Conservation (phyloP, 2,329 filamentous ascomycete species). For the Diaporthe eres region DNA sequence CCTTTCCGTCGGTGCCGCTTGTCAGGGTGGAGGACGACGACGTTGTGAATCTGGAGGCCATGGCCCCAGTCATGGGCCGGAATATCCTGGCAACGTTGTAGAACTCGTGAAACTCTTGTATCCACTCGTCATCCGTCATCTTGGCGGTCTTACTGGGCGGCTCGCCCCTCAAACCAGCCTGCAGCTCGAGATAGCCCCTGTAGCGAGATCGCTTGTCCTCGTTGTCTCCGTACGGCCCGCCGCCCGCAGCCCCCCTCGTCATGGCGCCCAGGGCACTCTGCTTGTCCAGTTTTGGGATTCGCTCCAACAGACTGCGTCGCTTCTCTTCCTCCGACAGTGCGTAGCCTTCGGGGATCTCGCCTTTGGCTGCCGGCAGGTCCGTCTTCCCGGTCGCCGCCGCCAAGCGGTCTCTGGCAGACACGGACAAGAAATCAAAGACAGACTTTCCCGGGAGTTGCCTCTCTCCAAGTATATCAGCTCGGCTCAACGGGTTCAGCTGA, state of each 20-base stretch:
- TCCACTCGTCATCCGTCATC: constrained; percentile 78
- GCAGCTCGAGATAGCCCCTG: constrained; percentile 82
- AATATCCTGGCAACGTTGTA: constrained; percentile 78
- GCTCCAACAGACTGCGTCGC: constrained; percentile 68
- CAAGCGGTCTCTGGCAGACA: constrained; percentile 82
- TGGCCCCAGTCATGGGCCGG: constrained; percentile 90
- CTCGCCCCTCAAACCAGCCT: constrained; percentile 74
- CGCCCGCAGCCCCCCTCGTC: constrained; percentile 73
- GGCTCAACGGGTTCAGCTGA: constrained; percentile 79
- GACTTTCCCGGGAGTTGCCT: constrained; percentile 88
- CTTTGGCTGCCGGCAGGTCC: constrained; percentile 82
- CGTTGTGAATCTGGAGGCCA: constrained; percentile 94
- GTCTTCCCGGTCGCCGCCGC: constrained; percentile 80
- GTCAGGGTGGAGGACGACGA: constrained; percentile 55
- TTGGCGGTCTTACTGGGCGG: constrained; percentile 46
- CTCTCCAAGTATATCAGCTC: constrained; percentile 87
- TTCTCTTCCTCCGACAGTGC: constrained; percentile 74
- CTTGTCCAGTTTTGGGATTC: constrained; percentile 76
- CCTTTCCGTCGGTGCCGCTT: constrained; percentile 42
- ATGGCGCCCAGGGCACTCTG: constrained; percentile 78
- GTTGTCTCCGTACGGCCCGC: constrained; percentile 87
- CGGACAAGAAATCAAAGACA: constrained; percentile 91
- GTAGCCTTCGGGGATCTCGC: constrained; percentile 79
- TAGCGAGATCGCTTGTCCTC: constrained; percentile 86
- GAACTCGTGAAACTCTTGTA: constrained; percentile 85